Evolutionary conservation across 2,329 filamentous ascomycete genomes (phyloP).

Genomic region (Colletotrichum eremochloae): DNA sequence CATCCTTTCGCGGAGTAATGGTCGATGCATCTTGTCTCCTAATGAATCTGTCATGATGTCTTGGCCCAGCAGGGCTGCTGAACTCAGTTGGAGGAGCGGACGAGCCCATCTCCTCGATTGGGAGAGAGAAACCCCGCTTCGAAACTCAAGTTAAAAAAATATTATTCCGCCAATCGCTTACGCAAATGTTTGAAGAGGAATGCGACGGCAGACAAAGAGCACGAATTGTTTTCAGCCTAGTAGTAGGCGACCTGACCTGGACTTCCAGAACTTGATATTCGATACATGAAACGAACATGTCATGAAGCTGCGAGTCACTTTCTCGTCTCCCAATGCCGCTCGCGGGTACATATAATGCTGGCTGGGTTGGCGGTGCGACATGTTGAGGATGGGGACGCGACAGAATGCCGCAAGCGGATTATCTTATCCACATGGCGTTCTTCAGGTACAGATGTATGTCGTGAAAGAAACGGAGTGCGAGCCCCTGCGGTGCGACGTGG

Average conservation of each 20-base stretch:
- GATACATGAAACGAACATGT: neutral
- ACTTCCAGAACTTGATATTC: neutral
- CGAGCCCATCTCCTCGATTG: neutral
- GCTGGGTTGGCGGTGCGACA: neutral
- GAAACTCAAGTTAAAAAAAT: conserved; percentile 1
- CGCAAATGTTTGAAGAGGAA: neutral
- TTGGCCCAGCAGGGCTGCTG: no score
- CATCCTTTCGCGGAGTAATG: neutral
- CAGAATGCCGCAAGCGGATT: conserved; percentile 7
- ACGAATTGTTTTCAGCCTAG: neutral
- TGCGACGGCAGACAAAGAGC: neutral
- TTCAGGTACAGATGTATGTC: neutral
- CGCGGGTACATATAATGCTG: neutral
- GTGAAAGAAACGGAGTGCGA: neutral
- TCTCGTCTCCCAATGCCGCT: neutral
- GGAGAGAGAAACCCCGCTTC: conserved; percentile 9
- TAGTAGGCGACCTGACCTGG: neutral
- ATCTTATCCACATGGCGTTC: neutral
- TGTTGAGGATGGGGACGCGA: conserved; percentile 1
- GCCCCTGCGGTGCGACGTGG: neutral
- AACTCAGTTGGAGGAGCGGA: neutral
- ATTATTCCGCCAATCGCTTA: conserved; percentile 32
- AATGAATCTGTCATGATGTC: neutral
- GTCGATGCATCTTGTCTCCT: neutral
- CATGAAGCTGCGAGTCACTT: neutral